Percentiles rank a stretch among this genome's conserved stretches.
phyloP scores from a whole-genome alignment of 345 rosid genomes.

The Syzygium aromaticum region DNA sequence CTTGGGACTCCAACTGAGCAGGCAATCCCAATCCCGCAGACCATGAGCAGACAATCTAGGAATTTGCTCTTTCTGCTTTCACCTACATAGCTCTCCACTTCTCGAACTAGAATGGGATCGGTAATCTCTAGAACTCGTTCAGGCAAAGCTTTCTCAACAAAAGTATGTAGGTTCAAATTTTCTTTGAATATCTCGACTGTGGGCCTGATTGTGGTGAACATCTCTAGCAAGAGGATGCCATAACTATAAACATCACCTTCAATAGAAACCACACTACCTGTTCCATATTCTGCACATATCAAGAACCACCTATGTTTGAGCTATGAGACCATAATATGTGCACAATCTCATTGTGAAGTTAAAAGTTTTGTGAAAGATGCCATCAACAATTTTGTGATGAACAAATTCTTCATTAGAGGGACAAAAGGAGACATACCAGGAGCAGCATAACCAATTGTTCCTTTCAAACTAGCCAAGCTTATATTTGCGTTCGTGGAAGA shows the following conservation, averaged over 20 bases:
- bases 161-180: conserved; percentile 3
- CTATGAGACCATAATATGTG: neutral
- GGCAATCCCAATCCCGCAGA: conserved; percentile 4
- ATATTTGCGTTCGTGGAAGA: neutral
- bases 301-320: no score
- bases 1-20: conserved; percentile 6
- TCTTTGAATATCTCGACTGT: conserved; percentile 11
- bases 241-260: conserved; percentile 19
- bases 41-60: neutral
- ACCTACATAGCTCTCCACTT: neutral
- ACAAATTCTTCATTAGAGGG: neutral
- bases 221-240: conserved; percentile 19
- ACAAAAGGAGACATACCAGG: neutral
- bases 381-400: neutral
- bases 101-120: conserved; percentile 8
- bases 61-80: neutral
- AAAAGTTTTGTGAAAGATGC: neutral
- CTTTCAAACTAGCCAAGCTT: neutral
- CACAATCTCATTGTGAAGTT: no score
- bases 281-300: conserved; percentile 16
- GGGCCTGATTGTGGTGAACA: conserved; percentile 13
- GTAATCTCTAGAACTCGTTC: neutral
- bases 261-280: conserved; percentile 8
- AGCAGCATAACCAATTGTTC: neutral
- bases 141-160: conserved; percentile 4